phyloP scores from a whole-genome alignment of 495 filamentous ascomycete species.

The Podospora australis region DNA sequence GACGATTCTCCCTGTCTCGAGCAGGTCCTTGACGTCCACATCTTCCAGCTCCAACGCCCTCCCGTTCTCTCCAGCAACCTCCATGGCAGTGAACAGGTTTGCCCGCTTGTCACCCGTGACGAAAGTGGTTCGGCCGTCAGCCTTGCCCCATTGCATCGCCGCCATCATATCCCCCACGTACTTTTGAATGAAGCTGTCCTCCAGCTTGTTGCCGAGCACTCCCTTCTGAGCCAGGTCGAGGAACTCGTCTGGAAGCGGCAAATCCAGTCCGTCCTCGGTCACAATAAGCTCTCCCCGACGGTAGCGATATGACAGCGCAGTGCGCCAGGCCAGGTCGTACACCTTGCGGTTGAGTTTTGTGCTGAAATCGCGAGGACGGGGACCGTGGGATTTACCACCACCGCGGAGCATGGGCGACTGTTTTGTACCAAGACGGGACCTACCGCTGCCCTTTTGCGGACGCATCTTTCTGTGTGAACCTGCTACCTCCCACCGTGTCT shows the following conservation, averaged over 20 bases:
- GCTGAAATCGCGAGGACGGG: slow-evolving; percentile 81
- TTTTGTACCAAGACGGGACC: slow-evolving; percentile 69
- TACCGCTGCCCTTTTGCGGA: slow-evolving; percentile 79
- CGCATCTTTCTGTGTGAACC: slow-evolving; percentile 72
- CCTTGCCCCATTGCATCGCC: slow-evolving; percentile 64
- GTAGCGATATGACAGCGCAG: slow-evolving; percentile 86
- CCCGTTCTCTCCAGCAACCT: slow-evolving; percentile 55
- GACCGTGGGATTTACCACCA: slow-evolving; percentile 82
- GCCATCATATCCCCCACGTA: slow-evolving; percentile 60
- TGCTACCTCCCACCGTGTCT: slow-evolving; percentile 76
- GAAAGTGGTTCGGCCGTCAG: slow-evolving; percentile 66
- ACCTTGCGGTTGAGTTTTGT: slow-evolving; percentile 79
- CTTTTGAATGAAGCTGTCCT: slow-evolving; percentile 45
- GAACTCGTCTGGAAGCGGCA: slow-evolving; percentile 45
- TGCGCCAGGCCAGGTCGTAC: slow-evolving; percentile 95
- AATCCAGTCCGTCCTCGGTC: slow-evolving; percentile 63
- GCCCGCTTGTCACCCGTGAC: slow-evolving; percentile 55
- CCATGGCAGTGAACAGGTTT: slow-evolving; percentile 53
- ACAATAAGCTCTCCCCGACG: slow-evolving; percentile 78
- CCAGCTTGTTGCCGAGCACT: slow-evolving; percentile 27
- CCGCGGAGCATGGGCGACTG: slow-evolving; percentile 79
- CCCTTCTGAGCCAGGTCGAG: slow-evolving; percentile 24
- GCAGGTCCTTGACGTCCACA: slow-evolving; percentile 88
- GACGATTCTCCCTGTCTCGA: slow-evolving; percentile 77
- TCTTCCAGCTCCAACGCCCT: slow-evolving; percentile 60